A percentile compares a stretch with the other conserved stretches of the same genome.
phyloP scores from a whole-genome alignment of 31 red algal genomes.

The Endocladia muricata region DNA sequence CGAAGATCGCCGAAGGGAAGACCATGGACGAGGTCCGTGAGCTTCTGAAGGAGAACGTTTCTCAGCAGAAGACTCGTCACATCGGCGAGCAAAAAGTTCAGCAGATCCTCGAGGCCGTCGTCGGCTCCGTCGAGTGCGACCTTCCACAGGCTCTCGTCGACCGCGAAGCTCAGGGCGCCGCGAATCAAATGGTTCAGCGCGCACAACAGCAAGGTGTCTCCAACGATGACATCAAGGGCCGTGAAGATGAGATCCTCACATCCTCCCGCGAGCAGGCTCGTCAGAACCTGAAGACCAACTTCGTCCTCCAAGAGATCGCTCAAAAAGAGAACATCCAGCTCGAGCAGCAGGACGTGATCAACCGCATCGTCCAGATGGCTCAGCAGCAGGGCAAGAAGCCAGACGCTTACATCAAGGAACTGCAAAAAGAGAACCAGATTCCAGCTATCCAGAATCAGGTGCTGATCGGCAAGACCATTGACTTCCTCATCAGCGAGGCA shows the following conservation, averaged over 20 bases:
- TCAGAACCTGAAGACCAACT: not conserved
- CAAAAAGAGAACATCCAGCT: not conserved
- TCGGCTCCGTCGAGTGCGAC: not conserved
- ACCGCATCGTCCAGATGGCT: not conserved
- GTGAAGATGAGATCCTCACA: not conserved
- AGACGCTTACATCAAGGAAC: not conserved
- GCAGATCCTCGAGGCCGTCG: not conserved
- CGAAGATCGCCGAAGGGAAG: no score
- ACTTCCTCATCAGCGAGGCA: not conserved
- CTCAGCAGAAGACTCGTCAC: not conserved
- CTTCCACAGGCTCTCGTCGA: not conserved
- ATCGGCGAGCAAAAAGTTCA: not conserved
- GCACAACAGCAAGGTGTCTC: not conserved
- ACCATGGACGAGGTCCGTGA: not conserved
- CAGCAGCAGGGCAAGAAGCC: not conserved
- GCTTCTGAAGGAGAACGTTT: not conserved
- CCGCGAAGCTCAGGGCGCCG: not conserved
- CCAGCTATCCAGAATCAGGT: not conserved
- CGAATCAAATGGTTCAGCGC: not conserved
- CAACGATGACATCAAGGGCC: not conserved
- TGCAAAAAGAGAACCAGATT: not conserved
- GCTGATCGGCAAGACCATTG: constrained; percentile 1
- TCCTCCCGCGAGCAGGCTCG: not conserved
- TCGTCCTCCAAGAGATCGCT: constrained; percentile 1
- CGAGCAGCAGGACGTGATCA: not conserved